Base-by-base conservation (phyloP, 345 rosid genomes). In the Psidium friedrichsthalianum region DNA sequence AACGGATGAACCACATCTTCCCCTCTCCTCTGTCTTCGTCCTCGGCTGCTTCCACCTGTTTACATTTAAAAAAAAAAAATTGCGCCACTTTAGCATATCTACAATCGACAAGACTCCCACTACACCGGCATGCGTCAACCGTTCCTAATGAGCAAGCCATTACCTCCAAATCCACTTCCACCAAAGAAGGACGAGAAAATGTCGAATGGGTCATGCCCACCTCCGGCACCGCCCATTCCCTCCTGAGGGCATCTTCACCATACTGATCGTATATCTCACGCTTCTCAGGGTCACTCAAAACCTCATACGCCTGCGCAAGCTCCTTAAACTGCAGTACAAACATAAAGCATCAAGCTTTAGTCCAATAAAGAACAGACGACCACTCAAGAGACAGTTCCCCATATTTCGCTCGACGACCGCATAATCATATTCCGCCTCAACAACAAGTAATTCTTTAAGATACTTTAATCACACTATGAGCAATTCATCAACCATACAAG, bases 211-310 rank as follows among this genome's bases (percentile, higher is more conserved):
- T 94, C 96, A 21, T 95, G 96, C 49, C 89, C 95, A 53, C 90
- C 94, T 24, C 90, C 91, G 14, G 92, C 96, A 47, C 94, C 94
- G 9, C 95, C 96, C 96, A 94, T 93, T 88, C 99, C 98, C 58
- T 96, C 99, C 94, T 96, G 84, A 96, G 98, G 6, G 96, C 98
- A 84, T 96, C 98, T 87, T 96, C 99, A 8, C 99, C 99, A 32
- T 93, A 94, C 81, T 94, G 95, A 86, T 96, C 98, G 84, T 96
- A 95, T 36, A 96, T 93, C 89, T 94, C 95, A 27, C 98, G 96
- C 85, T 96, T 95, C 88, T 96, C 98, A 2, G 98, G 98, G 85
- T 96, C 99, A 85, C 94, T 95, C 52, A 96, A 86, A 9, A 94
- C 95, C 91, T 95, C 99, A 83, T 95, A 96, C 21, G 98, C 98